Evolutionary conservation across 164 flowering plant genomes (phyloP).

Genomic region (Houttuynia cordata): DNA sequence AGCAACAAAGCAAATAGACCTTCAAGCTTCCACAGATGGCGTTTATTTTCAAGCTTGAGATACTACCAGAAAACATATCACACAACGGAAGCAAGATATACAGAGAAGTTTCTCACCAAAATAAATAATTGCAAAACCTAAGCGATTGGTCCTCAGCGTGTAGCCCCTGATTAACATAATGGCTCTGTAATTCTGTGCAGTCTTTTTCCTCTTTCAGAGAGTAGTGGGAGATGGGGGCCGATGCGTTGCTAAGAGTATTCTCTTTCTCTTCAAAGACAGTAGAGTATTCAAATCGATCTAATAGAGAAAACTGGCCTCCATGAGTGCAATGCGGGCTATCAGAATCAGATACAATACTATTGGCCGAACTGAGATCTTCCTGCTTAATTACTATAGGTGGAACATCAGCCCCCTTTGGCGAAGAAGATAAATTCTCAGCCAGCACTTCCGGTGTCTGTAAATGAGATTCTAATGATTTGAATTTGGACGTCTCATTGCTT

Average conservation of each 20-base stretch:
- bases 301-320: constrained; percentile 26
- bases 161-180: constrained; percentile 36
- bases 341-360: constrained; percentile 48
- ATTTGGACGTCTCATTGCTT: constrained; percentile 15
- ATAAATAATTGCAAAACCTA: constrained; percentile 47
- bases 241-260: constrained; percentile 27
- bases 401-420: constrained; percentile 19
- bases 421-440: constrained; percentile 15
- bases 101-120: too few relatives aligned
- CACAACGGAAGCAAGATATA: too few relatives aligned
- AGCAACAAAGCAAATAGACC: too few relatives aligned
- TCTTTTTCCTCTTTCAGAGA: constrained; percentile 41
- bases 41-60: too few relatives aligned
- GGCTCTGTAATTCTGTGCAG: constrained; percentile 21
- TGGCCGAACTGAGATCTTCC: constrained; percentile 41
- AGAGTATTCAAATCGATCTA: constrained; percentile 44
- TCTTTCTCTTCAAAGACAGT: constrained; percentile 34
- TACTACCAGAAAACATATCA: too few relatives aligned
- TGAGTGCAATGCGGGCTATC: constrained; percentile 46
- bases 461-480: constrained; percentile 8
- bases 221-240: constrained; percentile 21
- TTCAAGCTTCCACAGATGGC: too few relatives aligned
- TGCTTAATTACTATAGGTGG: constrained; percentile 27
- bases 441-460: constrained; percentile 15
- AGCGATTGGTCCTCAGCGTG: constrained; percentile 46